Evolutionary conservation across 371 early-diverging fungal genomes (phyloP).

Genomic region (Mucor lusitanicus): DNA sequence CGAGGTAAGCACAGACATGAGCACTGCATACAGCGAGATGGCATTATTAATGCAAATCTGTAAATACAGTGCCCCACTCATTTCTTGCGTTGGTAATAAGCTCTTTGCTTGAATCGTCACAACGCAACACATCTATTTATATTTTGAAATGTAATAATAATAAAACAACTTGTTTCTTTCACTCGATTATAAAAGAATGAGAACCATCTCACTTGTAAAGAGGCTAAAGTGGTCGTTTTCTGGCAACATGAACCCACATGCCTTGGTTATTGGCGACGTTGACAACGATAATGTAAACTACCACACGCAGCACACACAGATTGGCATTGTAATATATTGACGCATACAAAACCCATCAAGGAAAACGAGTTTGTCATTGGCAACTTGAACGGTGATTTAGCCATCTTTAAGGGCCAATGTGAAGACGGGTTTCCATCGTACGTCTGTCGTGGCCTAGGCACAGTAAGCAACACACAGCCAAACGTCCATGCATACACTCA

Average conservation of each 20-base stretch:
- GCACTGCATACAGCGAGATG: neutral
- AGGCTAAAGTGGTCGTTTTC: slow-evolving; percentile 77
- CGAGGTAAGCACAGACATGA: slow-evolving; percentile 23
- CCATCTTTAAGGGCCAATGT: slow-evolving; percentile 77
- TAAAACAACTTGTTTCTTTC: neutral
- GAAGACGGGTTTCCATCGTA: slow-evolving; percentile 53
- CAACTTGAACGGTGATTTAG: slow-evolving; percentile 74
- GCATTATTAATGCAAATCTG: neutral
- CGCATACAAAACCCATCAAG: slow-evolving; percentile 32
- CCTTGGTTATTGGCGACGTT: slow-evolving; percentile 80
- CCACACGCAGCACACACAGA: neutral
- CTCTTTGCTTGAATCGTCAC: slow-evolving; percentile 1
- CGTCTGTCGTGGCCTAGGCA: slow-evolving; percentile 64
- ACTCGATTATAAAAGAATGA: slow-evolving; percentile 32
- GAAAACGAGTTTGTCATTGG: slow-evolving; percentile 86
- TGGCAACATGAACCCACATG: slow-evolving; percentile 83
- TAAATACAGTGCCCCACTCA: slow-evolving; percentile 33
- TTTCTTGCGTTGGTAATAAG: slow-evolving; percentile 34
- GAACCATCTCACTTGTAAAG: slow-evolving; percentile 72
- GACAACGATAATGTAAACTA: slow-evolving; percentile 74
- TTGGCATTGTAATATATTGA: neutral
- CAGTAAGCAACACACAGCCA: slow-evolving; percentile 38
- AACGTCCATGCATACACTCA: neutral
- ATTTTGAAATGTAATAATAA: no score
- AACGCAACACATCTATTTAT: neutral